Evolutionary conservation across 495 filamentous ascomycete genomes (phyloP).

Genomic region (Acidiella bohemica): DNA sequence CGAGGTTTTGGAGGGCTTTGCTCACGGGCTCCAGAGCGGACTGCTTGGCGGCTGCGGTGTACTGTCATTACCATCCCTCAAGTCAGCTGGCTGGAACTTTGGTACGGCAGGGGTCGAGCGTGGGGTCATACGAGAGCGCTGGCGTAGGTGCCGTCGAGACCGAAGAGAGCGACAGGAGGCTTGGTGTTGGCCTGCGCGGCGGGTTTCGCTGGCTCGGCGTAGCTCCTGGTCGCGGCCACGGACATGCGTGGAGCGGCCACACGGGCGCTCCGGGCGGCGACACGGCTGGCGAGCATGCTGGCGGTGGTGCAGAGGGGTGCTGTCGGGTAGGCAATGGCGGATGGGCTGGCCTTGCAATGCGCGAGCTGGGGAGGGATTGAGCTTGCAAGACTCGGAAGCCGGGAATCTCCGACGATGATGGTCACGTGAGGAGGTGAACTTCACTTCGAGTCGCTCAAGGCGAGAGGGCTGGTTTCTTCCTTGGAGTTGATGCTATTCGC

Average conservation of each 20-base stretch:
- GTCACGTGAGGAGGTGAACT: too few species aligned
- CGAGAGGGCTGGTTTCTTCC: too few species aligned
- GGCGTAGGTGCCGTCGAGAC: slow-evolving; percentile 95
- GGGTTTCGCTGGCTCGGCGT: slow-evolving; percentile 58
- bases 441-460: too few species aligned
- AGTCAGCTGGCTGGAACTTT: too few species aligned
- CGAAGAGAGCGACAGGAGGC: slow-evolving; percentile 81
- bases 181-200: slow-evolving; percentile 40
- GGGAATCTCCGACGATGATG: too few species aligned
- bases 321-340: too few species aligned
- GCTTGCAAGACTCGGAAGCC: neutral
- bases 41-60: slow-evolving; percentile 85
- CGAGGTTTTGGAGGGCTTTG: slow-evolving; percentile 57
- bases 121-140: slow-evolving; percentile 71
- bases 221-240: slow-evolving; percentile 40
- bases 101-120: neutral
- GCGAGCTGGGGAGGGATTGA: too few species aligned
- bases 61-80: slow-evolving; percentile 56
- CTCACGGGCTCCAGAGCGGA: slow-evolving; percentile 68
- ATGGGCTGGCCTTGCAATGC: too few species aligned
- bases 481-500: too few species aligned
- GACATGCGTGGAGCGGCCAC: slow-evolving; percentile 38
- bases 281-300: slow-evolving; percentile 52
- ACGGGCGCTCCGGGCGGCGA: slow-evolving; percentile 43
- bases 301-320: too few species aligned